phyloP scores from a whole-genome alignment of 352 stramenopile species.

The Pythium guiyangense region DNA sequence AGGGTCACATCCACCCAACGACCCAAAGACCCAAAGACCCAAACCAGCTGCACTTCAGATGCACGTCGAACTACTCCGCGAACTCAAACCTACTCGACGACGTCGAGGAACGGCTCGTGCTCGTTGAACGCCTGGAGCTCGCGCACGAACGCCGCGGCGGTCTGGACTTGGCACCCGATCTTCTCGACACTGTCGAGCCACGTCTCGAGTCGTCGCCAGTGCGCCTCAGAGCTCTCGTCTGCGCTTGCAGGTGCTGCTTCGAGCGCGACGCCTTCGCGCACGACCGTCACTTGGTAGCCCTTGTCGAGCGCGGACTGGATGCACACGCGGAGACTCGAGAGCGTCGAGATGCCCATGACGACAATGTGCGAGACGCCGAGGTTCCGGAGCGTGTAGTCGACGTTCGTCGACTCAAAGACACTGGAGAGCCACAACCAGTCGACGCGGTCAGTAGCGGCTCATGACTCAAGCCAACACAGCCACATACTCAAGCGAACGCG shows the following conservation, averaged over 20 bases:
- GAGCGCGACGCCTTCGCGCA: constrained; percentile 60
- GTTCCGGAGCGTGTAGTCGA: constrained; percentile 88
- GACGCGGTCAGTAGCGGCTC: background rate
- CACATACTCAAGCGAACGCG: constrained; percentile 8
- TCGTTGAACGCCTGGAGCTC: constrained; percentile 32
- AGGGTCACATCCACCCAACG: too few relatives aligned
- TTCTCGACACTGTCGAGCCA: constrained; percentile 22
- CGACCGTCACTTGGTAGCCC: constrained; percentile 83
- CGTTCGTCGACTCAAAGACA: constrained; percentile 85
- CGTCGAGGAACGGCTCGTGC: background rate
- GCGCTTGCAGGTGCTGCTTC: background rate
- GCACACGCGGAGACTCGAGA: constrained; percentile 76
- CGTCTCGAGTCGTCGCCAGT: constrained; percentile 2
- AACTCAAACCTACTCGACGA: background rate
- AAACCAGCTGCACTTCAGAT: too few relatives aligned
- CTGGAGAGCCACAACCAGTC: too few relatives aligned
- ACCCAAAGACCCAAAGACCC: too few relatives aligned
- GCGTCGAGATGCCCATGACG: constrained; percentile 74
- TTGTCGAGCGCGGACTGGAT: constrained; percentile 84
- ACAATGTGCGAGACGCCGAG: constrained; percentile 84
- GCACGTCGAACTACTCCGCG: too few relatives aligned
- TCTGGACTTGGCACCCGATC: constrained; percentile 29
- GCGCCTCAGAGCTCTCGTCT: background rate
- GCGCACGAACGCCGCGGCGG: constrained; percentile 20
- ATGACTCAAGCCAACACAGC: background rate